Evolutionary conservation across 2,329 filamentous ascomycete genomes (phyloP).

Genomic region (Neonectria sp.): DNA sequence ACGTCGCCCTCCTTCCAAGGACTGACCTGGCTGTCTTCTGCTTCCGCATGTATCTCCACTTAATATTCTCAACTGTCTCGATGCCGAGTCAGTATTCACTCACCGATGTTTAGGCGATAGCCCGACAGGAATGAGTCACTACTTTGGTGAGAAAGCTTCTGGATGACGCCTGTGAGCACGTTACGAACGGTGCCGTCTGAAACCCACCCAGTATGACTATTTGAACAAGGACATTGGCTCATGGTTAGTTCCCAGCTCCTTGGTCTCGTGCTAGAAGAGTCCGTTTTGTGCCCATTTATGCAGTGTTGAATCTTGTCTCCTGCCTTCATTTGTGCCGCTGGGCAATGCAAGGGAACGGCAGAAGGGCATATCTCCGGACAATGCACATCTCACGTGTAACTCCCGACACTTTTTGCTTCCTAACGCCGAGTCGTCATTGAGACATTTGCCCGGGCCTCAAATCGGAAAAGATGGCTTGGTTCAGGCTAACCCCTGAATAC

Average conservation of each 20-base stretch:
- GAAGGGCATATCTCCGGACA: background rate
- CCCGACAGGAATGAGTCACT: background rate
- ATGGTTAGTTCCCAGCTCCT: background rate
- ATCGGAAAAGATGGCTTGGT: background rate
- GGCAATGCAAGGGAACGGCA: constrained; percentile 8
- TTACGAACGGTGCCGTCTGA: constrained; percentile 8
- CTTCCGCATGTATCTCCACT: constrained; percentile 3
- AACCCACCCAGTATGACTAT: constrained; percentile 3
- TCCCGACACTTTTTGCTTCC: background rate
- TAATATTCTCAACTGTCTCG: background rate
- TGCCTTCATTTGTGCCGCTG: background rate
- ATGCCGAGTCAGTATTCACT: constrained; percentile 5
- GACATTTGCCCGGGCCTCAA: background rate
- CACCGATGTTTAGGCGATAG: background rate
- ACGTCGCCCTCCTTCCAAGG: background rate
- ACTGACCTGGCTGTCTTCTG: background rate
- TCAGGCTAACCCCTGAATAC: background rate
- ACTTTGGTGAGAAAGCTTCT: background rate
- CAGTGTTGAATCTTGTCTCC: constrained; percentile 18
- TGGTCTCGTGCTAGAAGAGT: background rate
- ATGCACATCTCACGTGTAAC: background rate
- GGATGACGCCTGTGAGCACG: constrained; percentile 8
- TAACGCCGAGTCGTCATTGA: background rate
- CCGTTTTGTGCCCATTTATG: constrained; percentile 12
- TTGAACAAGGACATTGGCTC: background rate